Base-by-base conservation (phyloP, 352 stramenopile species). In the Pythium guiyangense region DNA sequence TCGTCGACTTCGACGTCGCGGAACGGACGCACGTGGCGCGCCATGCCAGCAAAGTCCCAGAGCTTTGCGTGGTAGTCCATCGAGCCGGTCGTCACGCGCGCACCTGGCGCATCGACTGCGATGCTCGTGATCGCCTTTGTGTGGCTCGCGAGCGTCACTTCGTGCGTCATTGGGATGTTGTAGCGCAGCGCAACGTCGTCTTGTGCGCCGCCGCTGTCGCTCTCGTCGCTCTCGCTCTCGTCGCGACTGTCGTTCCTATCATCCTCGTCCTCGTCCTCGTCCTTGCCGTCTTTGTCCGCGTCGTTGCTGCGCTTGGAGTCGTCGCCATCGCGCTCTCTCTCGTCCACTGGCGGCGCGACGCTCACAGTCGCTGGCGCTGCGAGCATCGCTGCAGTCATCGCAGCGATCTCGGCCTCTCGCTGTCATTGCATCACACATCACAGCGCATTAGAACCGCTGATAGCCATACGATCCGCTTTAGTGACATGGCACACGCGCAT, bases 21-120 rank as follows among this genome's bases (percentile, higher is more conserved):
- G 56, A 94, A 94, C 12, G 84, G 77, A 52, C 79, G 77, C 12
- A 94, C 80, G 27, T 90, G 74, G 25, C 83, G 79, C 35, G 77
- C 83, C 85, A 94, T 94, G 39, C 85, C 85, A 4, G 83, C 85
- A 27, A 94, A 94, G 63, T 94, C 85, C 85, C 85, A 94, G 48
- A 94, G 62, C 62, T 94, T 94, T 1, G 87, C 73, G 48, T 90
- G 74, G 59, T 94, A 92, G 58, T 94, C 84, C 66, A 90, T 90
- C 0, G 82, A 90, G 2, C 84, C 84, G 1, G 84, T 94, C 0
- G 75, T 80, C 26, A 94, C 77, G 4, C 84, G 80, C 40, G 62
- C 79, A 26, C 84, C 84, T 2, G 82, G 73, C 1, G 79, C 35
- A 34, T 94, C 84, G 22, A 94, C 67, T 0, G 82, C 84, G 20